Conservation (phyloP, 768 basidiomycete genomes). For the Amyloporia xantha region DNA sequence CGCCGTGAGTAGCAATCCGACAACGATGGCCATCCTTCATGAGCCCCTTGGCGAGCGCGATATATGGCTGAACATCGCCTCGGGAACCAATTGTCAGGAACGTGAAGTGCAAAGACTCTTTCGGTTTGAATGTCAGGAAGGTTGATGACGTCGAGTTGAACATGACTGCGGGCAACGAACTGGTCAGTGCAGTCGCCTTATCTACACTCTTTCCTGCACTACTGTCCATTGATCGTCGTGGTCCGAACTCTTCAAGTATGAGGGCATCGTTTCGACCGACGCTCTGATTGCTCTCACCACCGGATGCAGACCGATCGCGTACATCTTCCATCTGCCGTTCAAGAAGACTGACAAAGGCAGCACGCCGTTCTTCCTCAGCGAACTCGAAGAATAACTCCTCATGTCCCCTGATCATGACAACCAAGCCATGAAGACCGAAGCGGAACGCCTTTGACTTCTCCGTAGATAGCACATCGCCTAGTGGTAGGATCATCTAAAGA, state of each 20-base stretch:
- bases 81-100: slow-evolving; percentile 95
- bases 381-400: slow-evolving; percentile 99
- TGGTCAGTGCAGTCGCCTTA: slow-evolving; percentile 34
- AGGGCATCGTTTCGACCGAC: slow-evolving; percentile 64
- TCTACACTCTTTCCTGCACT: slow-evolving; percentile 1
- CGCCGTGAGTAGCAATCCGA: slow-evolving; percentile 91
- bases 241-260: slow-evolving; percentile 80
- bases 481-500: slow-evolving; percentile 86
- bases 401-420: slow-evolving; percentile 89
- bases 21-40: slow-evolving; percentile 85
- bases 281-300: slow-evolving; percentile 38
- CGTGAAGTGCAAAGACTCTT: slow-evolving; percentile 79
- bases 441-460: slow-evolving; percentile 84
- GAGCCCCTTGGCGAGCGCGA: slow-evolving; percentile 87
- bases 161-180: slow-evolving; percentile 85
- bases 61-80: slow-evolving; percentile 98
- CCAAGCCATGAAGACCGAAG: slow-evolving; percentile 85
- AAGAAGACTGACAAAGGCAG: slow-evolving; percentile 68
- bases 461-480: slow-evolving; percentile 77
- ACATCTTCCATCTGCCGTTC: slow-evolving; percentile 77
- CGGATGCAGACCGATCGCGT: slow-evolving; percentile 39
- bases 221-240: slow-evolving; percentile 37
- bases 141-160: slow-evolving; percentile 95
- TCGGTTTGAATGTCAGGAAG: slow-evolving; percentile 94
- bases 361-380: slow-evolving; percentile 68